Evolutionary conservation across 78 protist species (phyloP).

Genomic region (Pelomyxa schiedti): DNA sequence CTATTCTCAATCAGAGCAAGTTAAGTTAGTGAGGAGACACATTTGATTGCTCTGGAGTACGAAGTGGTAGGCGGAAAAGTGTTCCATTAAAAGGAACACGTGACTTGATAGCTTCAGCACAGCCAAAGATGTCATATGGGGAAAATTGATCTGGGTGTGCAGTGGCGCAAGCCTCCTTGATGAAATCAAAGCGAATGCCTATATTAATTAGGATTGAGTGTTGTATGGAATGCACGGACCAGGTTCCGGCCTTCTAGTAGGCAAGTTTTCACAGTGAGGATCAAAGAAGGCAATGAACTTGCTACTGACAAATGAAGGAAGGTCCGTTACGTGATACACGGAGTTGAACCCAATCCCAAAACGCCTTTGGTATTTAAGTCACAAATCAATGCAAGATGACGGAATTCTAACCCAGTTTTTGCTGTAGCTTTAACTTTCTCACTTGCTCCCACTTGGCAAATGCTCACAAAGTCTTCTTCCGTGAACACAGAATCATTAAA

Average conservation of each 20-base stretch:
- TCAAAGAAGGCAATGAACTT: too few relatives aligned
- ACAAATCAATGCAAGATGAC: too few relatives aligned
- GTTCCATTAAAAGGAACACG: constrained; percentile 10
- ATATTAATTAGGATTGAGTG: too few relatives aligned
- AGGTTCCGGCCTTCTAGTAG: neutral
- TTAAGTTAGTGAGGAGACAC: too few relatives aligned
- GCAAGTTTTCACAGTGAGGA: neutral
- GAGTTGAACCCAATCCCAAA: constrained; percentile 63
- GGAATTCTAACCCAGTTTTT: too few relatives aligned
- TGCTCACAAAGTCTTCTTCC: constrained; percentile 4
- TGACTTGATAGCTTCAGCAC: neutral
- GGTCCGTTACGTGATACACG: constrained; percentile 48
- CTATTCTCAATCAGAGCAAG: too few relatives aligned
- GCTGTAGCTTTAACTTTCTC: neutral
- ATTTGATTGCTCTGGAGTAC: constrained; percentile 3
- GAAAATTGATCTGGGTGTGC: neutral
- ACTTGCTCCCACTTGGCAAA: constrained; percentile 10
- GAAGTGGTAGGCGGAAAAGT: constrained; percentile 49
- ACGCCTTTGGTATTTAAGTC: too few relatives aligned
- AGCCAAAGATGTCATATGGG: neutral
- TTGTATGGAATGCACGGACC: neutral
- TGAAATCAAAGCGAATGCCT: too few relatives aligned
- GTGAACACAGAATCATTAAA: constrained; percentile 35
- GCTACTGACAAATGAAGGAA: constrained; percentile 31
- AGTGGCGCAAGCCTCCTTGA: too few relatives aligned